Evolutionary conservation across 2,329 filamentous ascomycete genomes (phyloP), one percentile per base, ranked within the genome.

Genomic region (Elsinoe arachidis): DNA sequence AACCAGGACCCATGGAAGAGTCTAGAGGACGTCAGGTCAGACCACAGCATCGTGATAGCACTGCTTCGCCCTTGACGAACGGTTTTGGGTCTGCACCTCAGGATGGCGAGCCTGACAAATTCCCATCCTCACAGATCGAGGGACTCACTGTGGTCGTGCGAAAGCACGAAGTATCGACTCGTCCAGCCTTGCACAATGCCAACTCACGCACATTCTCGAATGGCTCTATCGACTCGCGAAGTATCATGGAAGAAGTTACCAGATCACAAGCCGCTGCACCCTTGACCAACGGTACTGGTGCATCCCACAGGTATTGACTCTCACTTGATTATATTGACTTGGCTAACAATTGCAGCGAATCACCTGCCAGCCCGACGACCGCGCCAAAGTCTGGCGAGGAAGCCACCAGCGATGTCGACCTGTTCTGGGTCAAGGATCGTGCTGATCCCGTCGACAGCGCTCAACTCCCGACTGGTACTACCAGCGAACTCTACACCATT

Each of bases 201-300:
- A 70, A 72, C 21, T 72, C 72, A 17, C 73, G 76, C 68, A 80
- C 76, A 17, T 80, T 80, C 68, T 80, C 78, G 61, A 79, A 81
- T 67, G 75, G 77, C 61, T 79, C 74, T 52, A 76, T 82, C 69
- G 76, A 83, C 70, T 74, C 74, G 65, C 74, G 72, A 67, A 74
- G 71, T 63, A 75, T 78, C 66, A 71, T 73, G 64, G 73, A 76
- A 61, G 76, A 80, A 66, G 65, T 76, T 64, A 73, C 65, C 63
- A 68, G 62, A 68, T 62, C 69, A 35, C 63, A 64, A 38, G 64
- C 63, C 41, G 72, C 72, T 60, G 73, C 71, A 51, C 67, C 60
- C 17, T 26, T 59, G 3, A 58, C 58, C 34, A 69, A 69, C 52
- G 67, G 66, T 14, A 56, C 44, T 23, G 39, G 39, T 47, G 26